Base-by-base conservation (phyloP, 805 yeast genomes). In the Kluyveromyces aestuarii region DNA sequence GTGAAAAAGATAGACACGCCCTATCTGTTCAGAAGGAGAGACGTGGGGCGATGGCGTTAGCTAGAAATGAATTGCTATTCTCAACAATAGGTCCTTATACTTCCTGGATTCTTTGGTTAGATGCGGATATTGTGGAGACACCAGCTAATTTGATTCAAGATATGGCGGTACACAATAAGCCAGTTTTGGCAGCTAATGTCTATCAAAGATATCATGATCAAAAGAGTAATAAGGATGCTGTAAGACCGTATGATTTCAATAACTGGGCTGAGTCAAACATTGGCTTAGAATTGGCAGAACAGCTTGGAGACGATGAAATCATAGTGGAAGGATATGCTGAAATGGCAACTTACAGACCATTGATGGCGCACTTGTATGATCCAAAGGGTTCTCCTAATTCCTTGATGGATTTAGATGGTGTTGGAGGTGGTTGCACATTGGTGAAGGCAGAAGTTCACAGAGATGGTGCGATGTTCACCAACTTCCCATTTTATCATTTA, bases 381-480 rank as follows among this genome's bases (percentile, higher is more conserved):
- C 69, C 81, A 5, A 70, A 73, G 8, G 93, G 85, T 27, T 82
- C 81, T 49, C 51, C 61, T 11, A 72, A 75, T 55, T 76, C 81
- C 3, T 91, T 83, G 62, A 84, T 93, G 86, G 79, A 78, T 42
- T 74, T 93, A 51, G 98, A 93, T 66, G 99, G 99, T 64, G 98
- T 93, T 50, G 99, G 99, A 47, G 98, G 97, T 53, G 96, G 97
- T 19, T 95, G 97, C 40, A 82, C 95, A 33, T 66, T 93, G 69
- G 99, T 93, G 30, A 88, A 91, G 63, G 96, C 97, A 10, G 97
- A 90, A 57, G 99, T 93, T 47, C 99, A 93, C 69, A 78, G 99
- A 65, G 99, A 93, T 67, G 99, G 99, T 46, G 98, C 98, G 48
- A 91, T 93, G 97, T 93, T 93, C 79, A 99, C 99, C 16, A 87